Conservation (phyloP, 495 filamentous ascomycete species). For the Aspergillus affinis region DNA sequence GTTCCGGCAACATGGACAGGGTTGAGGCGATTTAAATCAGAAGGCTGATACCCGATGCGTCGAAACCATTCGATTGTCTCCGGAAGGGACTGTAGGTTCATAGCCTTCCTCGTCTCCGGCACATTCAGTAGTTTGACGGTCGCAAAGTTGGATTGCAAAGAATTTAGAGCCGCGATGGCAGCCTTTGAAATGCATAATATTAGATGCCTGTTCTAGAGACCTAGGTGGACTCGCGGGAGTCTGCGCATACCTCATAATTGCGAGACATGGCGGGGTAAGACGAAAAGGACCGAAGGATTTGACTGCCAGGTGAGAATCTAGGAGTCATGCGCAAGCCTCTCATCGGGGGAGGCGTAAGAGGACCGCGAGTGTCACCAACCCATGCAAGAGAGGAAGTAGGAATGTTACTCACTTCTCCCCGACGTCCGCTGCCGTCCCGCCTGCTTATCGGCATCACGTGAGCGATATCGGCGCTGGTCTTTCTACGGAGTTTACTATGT, state of each 20-base stretch:
- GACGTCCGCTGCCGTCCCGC: not conserved
- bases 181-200: conserved; percentile 40
- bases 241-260: conserved; percentile 40
- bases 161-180: conserved; percentile 84
- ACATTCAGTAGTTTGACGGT: conserved; percentile 72
- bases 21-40: conserved; percentile 73
- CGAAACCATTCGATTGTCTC: conserved; percentile 77
- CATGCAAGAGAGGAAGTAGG: not conserved
- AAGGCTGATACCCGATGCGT: conserved; percentile 77
- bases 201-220: conserved; percentile 5
- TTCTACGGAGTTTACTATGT: not conserved
- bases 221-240: not conserved
- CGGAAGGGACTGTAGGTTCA: conserved; percentile 66
- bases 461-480: not conserved
- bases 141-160: conserved; percentile 81
- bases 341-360: conserved; percentile 17
- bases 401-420: not conserved
- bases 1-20: conserved; percentile 85
- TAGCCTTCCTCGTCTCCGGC: conserved; percentile 55
- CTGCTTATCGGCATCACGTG: not conserved
- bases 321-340: conserved; percentile 22
- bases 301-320: conserved; percentile 28
- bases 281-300: not conserved
- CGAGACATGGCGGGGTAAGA: conserved; percentile 38
- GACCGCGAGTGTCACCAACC: not conserved